Evolutionary conservation across 106 monocot genomes (phyloP), one percentile per base, ranked within the genome.

Genomic region (Xerophyta viscosa): DNA sequence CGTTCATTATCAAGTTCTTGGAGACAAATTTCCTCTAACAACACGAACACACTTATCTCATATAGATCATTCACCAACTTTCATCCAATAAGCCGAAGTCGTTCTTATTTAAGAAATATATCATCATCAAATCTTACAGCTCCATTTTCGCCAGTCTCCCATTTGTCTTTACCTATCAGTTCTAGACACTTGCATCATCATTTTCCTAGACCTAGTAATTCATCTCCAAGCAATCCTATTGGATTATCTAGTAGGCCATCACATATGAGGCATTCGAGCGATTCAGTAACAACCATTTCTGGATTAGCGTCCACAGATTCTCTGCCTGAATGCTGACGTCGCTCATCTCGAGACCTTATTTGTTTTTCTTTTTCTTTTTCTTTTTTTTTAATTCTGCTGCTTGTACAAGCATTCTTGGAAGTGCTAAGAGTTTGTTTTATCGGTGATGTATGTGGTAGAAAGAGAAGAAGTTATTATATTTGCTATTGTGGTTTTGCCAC

Each of bases 191-290:
- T 55, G 8, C 64, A 64, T 9, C 59, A 66, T 20, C 52, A 67
- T 56, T 15, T 68, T 54, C 75, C 52, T 14, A 64, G 67, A 52
- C 48, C 72, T 5, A 57, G 71, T 17, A 50, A 72, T 66, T 78
- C 71, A 31, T 88, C 82, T 4, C 77, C 74, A 4, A 63, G 74
- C 24, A 77, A 74, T 48, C 72, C 70, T 41, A 66, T 25, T 54
- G 76, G 63, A 21, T 83, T 82, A 31, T 79, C 74, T 6, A 57
- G 81, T 46, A 62, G 61, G 11, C 77, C 60, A 31, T 69, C 68
- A 20, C 64, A 50, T 53, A 21, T 73, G 23, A 0, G 58, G 50
- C 56, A 61, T 28, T 68, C 63, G 20, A 50, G 20, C 30, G 65
- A 66, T 31, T 70, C 76, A 15, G 66, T 56, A 30, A 21, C 66